Percentiles rank a stretch among this genome's conserved stretches.
Conservation (phyloP, 108 stramenopile genomes). For the Pseudonitzschia multiseries region DNA sequence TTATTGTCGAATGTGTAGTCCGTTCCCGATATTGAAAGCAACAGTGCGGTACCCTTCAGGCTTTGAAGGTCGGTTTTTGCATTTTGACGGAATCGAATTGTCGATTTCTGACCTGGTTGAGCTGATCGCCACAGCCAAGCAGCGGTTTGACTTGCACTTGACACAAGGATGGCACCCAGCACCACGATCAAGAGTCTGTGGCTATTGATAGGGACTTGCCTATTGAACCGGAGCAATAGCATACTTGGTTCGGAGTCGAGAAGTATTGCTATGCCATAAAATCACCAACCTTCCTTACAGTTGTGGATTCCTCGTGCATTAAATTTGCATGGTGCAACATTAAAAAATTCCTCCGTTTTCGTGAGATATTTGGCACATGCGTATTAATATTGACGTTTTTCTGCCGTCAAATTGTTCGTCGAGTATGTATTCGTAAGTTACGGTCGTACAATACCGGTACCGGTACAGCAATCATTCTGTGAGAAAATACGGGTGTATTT, state of each 20-base stretch:
- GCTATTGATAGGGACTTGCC: not conserved
- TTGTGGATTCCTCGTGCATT: too few species aligned
- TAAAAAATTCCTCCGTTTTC: too few species aligned
- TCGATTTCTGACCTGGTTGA: not conserved
- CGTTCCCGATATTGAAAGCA: not conserved
- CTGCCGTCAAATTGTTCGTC: too few species aligned
- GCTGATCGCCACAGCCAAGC: not conserved
- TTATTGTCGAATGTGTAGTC: not conserved
- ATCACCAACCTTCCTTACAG: too few species aligned
- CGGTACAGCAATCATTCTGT: too few species aligned
- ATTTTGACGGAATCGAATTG: constrained; percentile 5
- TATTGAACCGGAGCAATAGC: not conserved
- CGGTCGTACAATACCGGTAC: too few species aligned
- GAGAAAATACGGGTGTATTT: too few species aligned
- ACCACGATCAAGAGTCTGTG: not conserved
- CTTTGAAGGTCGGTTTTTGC: not conserved
- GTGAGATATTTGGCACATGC: too few species aligned
- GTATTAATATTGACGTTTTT: too few species aligned
- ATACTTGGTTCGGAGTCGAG: not conserved
- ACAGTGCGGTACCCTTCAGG: not conserved
- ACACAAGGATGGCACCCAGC: not conserved
- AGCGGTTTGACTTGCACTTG: not conserved
- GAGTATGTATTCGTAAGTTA: too few species aligned
- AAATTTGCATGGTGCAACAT: too few species aligned
- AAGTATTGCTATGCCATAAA: not conserved